Conservation (phyloP, 176 grass and related monocot species). For the Poa pratensis region DNA sequence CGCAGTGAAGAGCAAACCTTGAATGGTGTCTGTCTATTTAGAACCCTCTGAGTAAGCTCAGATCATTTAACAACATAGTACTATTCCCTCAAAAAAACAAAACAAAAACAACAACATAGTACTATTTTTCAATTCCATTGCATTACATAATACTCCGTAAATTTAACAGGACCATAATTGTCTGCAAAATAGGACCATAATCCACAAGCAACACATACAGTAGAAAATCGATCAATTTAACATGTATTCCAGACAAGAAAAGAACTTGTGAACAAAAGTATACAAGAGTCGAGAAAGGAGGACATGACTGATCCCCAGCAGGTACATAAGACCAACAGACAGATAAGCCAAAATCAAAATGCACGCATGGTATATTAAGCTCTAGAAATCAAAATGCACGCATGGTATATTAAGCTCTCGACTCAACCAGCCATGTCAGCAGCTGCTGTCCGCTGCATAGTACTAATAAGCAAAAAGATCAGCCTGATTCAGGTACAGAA, state of each 20-base stretch:
- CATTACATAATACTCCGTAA: not conserved
- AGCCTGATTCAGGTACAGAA: not conserved
- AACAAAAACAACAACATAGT: too few species aligned
- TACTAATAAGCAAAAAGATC: not conserved
- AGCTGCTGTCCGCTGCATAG: not conserved
- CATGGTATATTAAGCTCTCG: not conserved
- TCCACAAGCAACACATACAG: not conserved
- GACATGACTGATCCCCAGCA: too few species aligned
- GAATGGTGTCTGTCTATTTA: not conserved
- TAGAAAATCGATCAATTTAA: not conserved
- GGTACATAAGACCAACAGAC: too few species aligned
- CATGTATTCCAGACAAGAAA: not conserved
- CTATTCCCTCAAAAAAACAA: too few species aligned
- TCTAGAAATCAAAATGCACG: not conserved
- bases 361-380: not conserved
- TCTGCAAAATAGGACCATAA: not conserved
- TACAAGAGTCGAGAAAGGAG: not conserved
- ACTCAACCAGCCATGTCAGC: not conserved
- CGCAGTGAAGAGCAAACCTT: not conserved
- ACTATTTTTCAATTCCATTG: too few species aligned
- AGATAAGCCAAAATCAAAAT: not conserved
- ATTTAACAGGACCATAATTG: not conserved
- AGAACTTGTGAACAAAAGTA: not conserved
- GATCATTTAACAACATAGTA: too few species aligned
- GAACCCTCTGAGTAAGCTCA: not conserved